Percentiles rank a stretch among this genome's conserved stretches.
These are phyloP conservation scores for Phylloporus sp. DNA, from an alignment of 768 basidiomycete genomes.

Conservation along the genomic window DNA sequence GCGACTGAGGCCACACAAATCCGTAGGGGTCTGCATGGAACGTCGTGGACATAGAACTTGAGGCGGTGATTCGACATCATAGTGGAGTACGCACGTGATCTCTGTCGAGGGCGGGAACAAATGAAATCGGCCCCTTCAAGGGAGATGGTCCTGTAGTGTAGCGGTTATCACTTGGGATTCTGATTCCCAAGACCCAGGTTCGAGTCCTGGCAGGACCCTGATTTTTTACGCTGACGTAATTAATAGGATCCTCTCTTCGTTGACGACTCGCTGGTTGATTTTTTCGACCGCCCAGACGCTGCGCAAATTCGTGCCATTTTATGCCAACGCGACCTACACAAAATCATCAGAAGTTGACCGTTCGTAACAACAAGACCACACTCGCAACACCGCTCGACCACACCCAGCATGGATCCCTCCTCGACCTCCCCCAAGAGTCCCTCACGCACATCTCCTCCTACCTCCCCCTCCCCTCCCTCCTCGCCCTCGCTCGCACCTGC, in stretches of 20 bases:
- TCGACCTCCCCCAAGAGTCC: constrained; percentile 61
- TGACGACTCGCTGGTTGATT: constrained; percentile 23
- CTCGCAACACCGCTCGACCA: constrained; percentile 18
- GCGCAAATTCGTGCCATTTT: constrained; percentile 39
- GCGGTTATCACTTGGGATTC: constrained; percentile 30
- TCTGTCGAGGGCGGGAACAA: too few species aligned
- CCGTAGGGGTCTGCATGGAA: too few species aligned
- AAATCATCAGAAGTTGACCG: constrained; percentile 35
- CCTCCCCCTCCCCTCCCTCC: constrained; percentile 59
- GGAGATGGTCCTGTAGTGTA: constrained; percentile 21
- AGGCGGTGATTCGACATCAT: too few species aligned
- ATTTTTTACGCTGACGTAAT: too few species aligned
- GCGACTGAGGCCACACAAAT: background rate
- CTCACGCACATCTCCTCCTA: constrained; percentile 73
- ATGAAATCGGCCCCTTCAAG: too few species aligned
- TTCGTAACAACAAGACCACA: constrained; percentile 25
- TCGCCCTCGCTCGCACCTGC: constrained; percentile 52
- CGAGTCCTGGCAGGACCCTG: constrained; percentile 24
- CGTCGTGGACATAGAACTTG: too few species aligned
- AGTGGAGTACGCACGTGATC: too few species aligned
- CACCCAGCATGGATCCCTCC: constrained; percentile 50
- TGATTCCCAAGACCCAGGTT: constrained; percentile 28
- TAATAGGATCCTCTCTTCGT: too few species aligned
- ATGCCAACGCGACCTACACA: constrained; percentile 59
- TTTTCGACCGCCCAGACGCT: constrained; percentile 21